A percentile compares a stretch with the other conserved stretches of the same genome.
Conservation (phyloP, 495 filamentous ascomycete species). For the Penicillium malachiteum region DNA sequence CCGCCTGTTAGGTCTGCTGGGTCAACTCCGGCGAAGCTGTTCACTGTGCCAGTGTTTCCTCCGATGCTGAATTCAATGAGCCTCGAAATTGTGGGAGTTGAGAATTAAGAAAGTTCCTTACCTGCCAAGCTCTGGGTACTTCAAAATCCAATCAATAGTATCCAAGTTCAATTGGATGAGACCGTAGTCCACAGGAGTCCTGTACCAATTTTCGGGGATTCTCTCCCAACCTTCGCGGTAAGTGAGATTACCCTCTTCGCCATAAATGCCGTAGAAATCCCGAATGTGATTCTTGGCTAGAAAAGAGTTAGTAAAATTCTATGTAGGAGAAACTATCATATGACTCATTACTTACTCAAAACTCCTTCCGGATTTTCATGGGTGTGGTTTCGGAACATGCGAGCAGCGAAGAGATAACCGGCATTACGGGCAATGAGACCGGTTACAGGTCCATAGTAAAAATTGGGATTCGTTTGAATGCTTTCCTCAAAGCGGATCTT, state of each 20-base stretch:
- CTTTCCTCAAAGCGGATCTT: constrained; percentile 45
- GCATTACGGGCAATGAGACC: constrained; percentile 48
- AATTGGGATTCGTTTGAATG: constrained; percentile 50
- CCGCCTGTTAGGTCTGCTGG: constrained; percentile 49
- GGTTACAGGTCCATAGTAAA: constrained; percentile 52
- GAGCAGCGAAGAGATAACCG: constrained; percentile 43
- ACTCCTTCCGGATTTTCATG: constrained; percentile 44
- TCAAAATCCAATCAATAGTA: constrained; percentile 34
- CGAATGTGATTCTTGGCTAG: constrained; percentile 39
- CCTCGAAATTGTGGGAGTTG: neutral
- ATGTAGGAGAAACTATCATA: neutral
- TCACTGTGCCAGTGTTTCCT: constrained; percentile 55
- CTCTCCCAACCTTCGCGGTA: constrained; percentile 50
- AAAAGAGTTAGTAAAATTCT: constrained; percentile 10
- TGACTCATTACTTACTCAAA: constrained; percentile 26
- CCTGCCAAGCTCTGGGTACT: constrained; percentile 39
- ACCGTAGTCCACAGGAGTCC: constrained; percentile 41
- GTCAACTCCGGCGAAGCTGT: constrained; percentile 57
- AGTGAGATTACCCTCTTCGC: constrained; percentile 34
- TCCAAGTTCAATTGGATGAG: constrained; percentile 40
- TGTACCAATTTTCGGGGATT: constrained; percentile 64
- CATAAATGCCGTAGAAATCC: constrained; percentile 49
- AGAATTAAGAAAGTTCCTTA: constrained; percentile 10
- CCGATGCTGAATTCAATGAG: constrained; percentile 40
- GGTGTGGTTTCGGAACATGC: constrained; percentile 50